Evolutionary conservation across 306 rosid species (phyloP).

Genomic region (Castanea mollissima): DNA sequence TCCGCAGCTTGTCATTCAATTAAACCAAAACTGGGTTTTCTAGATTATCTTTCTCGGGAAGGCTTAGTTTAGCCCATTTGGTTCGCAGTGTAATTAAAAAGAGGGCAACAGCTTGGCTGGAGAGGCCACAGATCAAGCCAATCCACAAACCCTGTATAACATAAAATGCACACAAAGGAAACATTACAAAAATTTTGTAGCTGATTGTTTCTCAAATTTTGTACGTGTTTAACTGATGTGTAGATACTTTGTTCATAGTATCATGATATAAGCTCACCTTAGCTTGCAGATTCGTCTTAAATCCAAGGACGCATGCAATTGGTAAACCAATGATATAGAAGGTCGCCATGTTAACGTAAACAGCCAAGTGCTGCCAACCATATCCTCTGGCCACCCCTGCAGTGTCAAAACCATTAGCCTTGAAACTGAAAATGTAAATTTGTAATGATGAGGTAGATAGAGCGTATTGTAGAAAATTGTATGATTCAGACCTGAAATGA

Average conservation of each 20-base stretch:
- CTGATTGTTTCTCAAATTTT: background rate
- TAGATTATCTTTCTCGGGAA: conserved; percentile 8
- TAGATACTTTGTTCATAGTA: background rate
- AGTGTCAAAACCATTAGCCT: conserved; percentile 6
- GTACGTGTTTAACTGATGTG: background rate
- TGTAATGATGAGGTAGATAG: background rate
- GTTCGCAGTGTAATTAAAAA: conserved; percentile 30
- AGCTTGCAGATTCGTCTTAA: conserved; percentile 44
- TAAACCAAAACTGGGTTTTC: conserved; percentile 11
- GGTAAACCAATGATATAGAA: conserved; percentile 76
- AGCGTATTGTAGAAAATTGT: background rate
- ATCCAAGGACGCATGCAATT: conserved; percentile 54
- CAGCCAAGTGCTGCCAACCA: conserved; percentile 75
- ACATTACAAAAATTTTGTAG: background rate
- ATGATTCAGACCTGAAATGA: conserved; percentile 65
- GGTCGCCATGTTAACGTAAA: conserved; percentile 52
- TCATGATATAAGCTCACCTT: conserved; percentile 39
- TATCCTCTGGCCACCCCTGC: conserved; percentile 85
- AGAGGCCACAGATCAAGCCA: conserved; percentile 62
- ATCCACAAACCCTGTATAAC: conserved; percentile 57
- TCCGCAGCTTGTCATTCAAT: too few species aligned
- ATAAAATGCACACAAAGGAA: too few species aligned
- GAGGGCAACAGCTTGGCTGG: conserved; percentile 54
- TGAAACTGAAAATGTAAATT: background rate
- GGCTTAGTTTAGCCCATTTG: conserved; percentile 46